These are phyloP conservation scores for Coniosporium apollinis DNA, from an alignment of 495 filamentous ascomycete genomes.

Conservation along the genomic window DNA sequence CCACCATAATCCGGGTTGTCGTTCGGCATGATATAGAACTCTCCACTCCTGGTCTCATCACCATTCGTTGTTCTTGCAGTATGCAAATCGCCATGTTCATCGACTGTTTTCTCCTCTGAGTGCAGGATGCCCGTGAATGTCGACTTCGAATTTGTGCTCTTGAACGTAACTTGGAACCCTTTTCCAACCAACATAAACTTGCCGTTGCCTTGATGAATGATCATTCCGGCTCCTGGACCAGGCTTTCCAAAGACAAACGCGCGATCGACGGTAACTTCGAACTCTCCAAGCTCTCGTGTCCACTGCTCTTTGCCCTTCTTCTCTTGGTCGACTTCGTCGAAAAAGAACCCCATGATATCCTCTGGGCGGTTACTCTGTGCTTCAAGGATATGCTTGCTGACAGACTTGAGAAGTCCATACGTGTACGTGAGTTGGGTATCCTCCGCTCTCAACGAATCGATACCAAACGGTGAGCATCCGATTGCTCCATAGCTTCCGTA, in stretches of 20 bases:
- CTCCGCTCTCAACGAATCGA: constrained; percentile 26
- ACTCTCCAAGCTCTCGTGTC: constrained; percentile 14
- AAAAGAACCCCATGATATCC: constrained; percentile 33
- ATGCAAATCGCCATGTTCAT: constrained; percentile 22
- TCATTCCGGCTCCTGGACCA: constrained; percentile 27
- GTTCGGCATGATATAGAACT: constrained; percentile 31
- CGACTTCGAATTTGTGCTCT: constrained; percentile 15
- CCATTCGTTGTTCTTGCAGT: constrained; percentile 29
- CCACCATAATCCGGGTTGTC: constrained; percentile 35
- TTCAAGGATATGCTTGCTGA: constrained; percentile 24
- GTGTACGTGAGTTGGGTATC: constrained; percentile 24
- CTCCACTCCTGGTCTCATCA: constrained; percentile 33
- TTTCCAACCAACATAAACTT: constrained; percentile 31
- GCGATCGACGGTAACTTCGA: constrained; percentile 25
- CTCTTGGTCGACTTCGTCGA: constrained; percentile 23
- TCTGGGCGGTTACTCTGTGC: constrained; percentile 22
- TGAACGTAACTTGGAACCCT: constrained; percentile 29
- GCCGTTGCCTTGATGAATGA: constrained; percentile 24
- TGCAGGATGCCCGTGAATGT: constrained; percentile 29
- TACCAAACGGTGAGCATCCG: constrained; percentile 30
- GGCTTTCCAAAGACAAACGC: constrained; percentile 33
- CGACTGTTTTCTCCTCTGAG: constrained; percentile 26
- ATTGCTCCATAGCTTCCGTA: constrained; percentile 28
- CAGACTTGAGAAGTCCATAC: constrained; percentile 23
- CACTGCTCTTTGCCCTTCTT: constrained; percentile 13